Conservation (phyloP, 352 stramenopile species). For the Phytophthora tubulina region DNA sequence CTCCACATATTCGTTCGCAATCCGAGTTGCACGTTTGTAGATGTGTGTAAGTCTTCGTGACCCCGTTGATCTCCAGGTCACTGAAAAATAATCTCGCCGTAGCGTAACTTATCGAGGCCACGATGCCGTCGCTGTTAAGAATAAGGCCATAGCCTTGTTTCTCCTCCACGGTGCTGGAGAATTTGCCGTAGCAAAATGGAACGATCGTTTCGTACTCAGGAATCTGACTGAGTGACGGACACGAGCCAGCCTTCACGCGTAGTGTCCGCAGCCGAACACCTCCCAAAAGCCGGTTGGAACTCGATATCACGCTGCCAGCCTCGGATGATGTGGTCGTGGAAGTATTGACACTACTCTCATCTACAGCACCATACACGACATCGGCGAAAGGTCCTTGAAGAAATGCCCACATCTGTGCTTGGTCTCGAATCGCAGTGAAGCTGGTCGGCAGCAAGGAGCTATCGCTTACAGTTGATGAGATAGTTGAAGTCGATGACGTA, state of each 20-base stretch:
- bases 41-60: constrained; percentile 59
- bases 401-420: constrained; percentile 71
- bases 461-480: constrained; percentile 5
- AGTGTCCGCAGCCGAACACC: constrained; percentile 67
- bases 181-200: constrained; percentile 70
- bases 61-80: constrained; percentile 23
- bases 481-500: constrained; percentile 29
- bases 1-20: constrained; percentile 54
- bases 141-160: constrained; percentile 62
- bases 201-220: constrained; percentile 71
- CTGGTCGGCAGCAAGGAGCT: constrained; percentile 41
- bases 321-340: constrained; percentile 8
- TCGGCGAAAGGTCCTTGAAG: constrained; percentile 68
- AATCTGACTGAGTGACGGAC: constrained; percentile 54
- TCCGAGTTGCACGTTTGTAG: constrained; percentile 65
- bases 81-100: constrained; percentile 66
- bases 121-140: constrained; percentile 66
- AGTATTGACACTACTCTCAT: constrained; percentile 22
- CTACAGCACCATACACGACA: constrained; percentile 52
- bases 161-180: constrained; percentile 48
- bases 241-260: constrained; percentile 65
- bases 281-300: constrained; percentile 62
- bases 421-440: constrained; percentile 65
- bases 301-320: constrained; percentile 48
- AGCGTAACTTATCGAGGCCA: constrained; percentile 49